A percentile compares a stretch with the other conserved stretches of the same genome.
Conservation (phyloP, 2,329 filamentous ascomycete genomes). For the Zopfia rhizophila region DNA sequence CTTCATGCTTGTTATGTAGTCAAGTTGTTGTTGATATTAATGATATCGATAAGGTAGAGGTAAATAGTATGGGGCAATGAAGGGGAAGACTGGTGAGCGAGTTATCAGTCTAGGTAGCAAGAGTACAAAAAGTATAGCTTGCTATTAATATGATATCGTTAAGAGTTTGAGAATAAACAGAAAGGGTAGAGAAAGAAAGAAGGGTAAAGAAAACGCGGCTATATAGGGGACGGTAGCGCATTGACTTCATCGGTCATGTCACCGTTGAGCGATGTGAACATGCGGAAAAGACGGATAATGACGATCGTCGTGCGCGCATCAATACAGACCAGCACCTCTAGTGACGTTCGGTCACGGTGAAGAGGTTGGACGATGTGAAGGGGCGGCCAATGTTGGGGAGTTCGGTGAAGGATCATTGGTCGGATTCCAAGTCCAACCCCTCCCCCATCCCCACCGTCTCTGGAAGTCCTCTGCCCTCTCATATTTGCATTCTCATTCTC, state of each 20-base stretch:
- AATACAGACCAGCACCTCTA: constrained; percentile 31
- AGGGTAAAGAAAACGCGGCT: constrained; percentile 25
- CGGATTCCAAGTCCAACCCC: constrained; percentile 27
- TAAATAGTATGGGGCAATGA: constrained; percentile 29
- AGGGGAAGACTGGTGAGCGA: constrained; percentile 49
- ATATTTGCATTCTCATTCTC: constrained; percentile 30
- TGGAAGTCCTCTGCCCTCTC: constrained; percentile 28
- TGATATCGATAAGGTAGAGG: constrained; percentile 18
- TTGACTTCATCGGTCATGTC: constrained; percentile 35
- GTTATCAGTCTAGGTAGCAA: constrained; percentile 45
- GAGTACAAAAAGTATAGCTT: too few species aligned
- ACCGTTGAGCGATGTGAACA: constrained; percentile 28
- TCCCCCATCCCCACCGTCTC: constrained; percentile 29
- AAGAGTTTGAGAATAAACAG: constrained; percentile 12
- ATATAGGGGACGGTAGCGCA: constrained; percentile 34
- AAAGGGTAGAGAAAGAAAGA: constrained; percentile 38
- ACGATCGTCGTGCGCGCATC: constrained; percentile 41
- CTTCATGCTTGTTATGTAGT: constrained; percentile 39
- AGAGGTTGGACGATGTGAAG: constrained; percentile 27
- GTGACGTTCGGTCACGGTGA: constrained; percentile 7
- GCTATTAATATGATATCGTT: too few species aligned
- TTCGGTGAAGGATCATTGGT: constrained; percentile 9
- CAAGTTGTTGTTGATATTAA: constrained; percentile 8
- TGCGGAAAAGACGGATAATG: constrained; percentile 23
- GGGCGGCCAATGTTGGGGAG: constrained; percentile 32